Evolutionary conservation across 225 moss, liverwort and hornwort species (phyloP), one percentile per base, ranked within the genome.

Genomic region (Pseudoscleropodium purum): DNA sequence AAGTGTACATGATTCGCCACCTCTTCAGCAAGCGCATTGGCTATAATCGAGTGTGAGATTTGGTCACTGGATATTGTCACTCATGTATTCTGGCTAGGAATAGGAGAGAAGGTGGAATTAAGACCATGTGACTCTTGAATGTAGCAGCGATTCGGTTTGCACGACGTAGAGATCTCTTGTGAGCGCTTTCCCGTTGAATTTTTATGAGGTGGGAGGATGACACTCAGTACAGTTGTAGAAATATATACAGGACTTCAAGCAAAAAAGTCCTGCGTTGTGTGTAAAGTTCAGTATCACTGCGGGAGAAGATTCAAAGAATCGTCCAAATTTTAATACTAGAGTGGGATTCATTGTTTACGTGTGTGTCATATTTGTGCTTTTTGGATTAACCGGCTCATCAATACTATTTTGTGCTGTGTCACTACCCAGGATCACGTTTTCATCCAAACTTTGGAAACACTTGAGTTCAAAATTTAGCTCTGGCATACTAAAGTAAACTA

Each of bases 1-100:
- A 94, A 81, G 95, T 93, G 47, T 94, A 92, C 82, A 94, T 94
- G 93, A 95, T 95, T 61, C 94, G 94, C 60, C 92, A 91, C 87
- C 93, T 94, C 69, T 95, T 95, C 89, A 93, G 95, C 86, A 95
- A 94, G 88, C 94, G 92, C 86, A 89, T 94, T 89, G 95, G 95
- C 39, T 95, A 93, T 77, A 95, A 94, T 75, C 91, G 92, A 91
- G 93, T 93, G 52, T 95, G 88, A 93, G 62, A 76, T 82, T 87
- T 73, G 61, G 74, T 63, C 68, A 61, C 51, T 59, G 41, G 72
- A 90, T 62, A 75, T 54, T 65, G 65, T 54, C 75, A 45, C 80
- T 86, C 68, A 57, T 84, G 84, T 86, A 86, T 66, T 90, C 85
- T 93, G 88, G 90, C 73, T 90, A 91, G 88, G 60, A 91, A 61